Base-by-base conservation (phyloP, 1,284 basidiomycete species). In the Rhodotorula sp. region DNA sequence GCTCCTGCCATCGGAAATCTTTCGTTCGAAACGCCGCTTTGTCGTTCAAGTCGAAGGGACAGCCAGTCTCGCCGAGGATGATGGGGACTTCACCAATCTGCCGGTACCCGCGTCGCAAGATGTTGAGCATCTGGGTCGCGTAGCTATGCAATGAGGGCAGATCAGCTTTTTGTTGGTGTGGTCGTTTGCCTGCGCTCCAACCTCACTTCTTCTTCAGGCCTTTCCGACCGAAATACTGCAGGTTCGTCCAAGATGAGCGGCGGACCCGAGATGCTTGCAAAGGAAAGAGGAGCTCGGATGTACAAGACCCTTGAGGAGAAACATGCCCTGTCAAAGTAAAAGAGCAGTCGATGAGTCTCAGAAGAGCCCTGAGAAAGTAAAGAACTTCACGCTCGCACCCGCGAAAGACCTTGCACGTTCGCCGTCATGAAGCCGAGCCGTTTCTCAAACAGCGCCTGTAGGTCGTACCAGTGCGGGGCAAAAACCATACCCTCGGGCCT, bases 401-500 rank as follows among this genome's bases (percentile, higher is more conserved):
- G 82, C 2, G 92, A 89, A 12, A 95, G 81, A 3, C 89, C 91
- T 82, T 96, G 93, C 0, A 96, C 92, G 77, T 96, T 94, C 64
- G 92, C 89, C 1, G 87, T 88, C 80, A 95, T 90, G 73, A 89
- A 86, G 0, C 90, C 88, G 75, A 91, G 91, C 6, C 86, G 83
- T 80, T 95, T 95, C 42, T 82, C 82, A 81, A 96, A 95, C 42
- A 97, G 83, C 5, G 87, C 86, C 70, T 93, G 88, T 12, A 97
- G 84, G 79, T 96, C 94, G 77, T 97, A 96, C 92, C 93, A 96
- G 78, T 97, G 94, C 2, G 94, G 93, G 0, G 91, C 88, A 76
- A 87, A 94, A 8, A 95, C 87, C 85, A 96, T 87, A 75, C 92
- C 91, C 0, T 83, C 78, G 8, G 89, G 84, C 55, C 86, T 86